Evolutionary conservation across 805 yeast species (phyloP).

Genomic region (Barnettozyma botsteinii): DNA sequence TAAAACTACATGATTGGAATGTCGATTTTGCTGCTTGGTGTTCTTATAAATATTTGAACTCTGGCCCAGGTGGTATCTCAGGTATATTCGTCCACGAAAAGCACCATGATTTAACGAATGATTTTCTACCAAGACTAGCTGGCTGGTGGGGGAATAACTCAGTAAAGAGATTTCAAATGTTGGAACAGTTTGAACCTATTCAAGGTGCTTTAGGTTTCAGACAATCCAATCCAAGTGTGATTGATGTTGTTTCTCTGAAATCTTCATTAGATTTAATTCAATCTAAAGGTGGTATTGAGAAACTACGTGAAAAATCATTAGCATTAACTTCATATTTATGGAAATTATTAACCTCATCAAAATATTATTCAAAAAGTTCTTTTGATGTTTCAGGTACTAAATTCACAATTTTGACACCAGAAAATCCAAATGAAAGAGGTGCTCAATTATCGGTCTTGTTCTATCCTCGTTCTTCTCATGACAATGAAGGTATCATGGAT

Average conservation of each 20-base stretch:
- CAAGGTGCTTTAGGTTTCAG: conserved; percentile 83
- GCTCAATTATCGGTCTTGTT: conserved; percentile 78
- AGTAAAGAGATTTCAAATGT: conserved; percentile 68
- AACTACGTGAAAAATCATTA: conserved; percentile 50
- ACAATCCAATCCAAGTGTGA: conserved; percentile 85
- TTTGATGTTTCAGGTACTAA: conserved; percentile 5
- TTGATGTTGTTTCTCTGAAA: conserved; percentile 71
- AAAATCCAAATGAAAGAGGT: conserved; percentile 54
- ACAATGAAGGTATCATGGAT: conserved; percentile 51
- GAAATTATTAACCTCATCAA: conserved; percentile 38
- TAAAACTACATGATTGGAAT: conserved; percentile 77
- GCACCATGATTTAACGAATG: conserved; percentile 28
- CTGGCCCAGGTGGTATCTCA: conserved; percentile 93
- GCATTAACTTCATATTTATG: conserved; percentile 54
- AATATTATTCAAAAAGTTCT: conserved; percentile 35
- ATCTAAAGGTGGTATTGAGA: conserved; percentile 57
- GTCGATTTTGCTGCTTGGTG: conserved; percentile 96
- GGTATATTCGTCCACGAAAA: conserved; percentile 72
- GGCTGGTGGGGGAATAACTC: conserved; percentile 98
- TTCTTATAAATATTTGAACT: conserved; percentile 81
- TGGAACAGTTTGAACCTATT: conserved; percentile 71
- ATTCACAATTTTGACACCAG: conserved; percentile 74
- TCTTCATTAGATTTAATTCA: conserved; percentile 59
- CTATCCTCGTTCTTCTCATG: conserved; percentile 38
- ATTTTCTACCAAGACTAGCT: conserved; percentile 63